Base-by-base conservation (phyloP, 768 basidiomycete species). In the Podaxis sp. region DNA sequence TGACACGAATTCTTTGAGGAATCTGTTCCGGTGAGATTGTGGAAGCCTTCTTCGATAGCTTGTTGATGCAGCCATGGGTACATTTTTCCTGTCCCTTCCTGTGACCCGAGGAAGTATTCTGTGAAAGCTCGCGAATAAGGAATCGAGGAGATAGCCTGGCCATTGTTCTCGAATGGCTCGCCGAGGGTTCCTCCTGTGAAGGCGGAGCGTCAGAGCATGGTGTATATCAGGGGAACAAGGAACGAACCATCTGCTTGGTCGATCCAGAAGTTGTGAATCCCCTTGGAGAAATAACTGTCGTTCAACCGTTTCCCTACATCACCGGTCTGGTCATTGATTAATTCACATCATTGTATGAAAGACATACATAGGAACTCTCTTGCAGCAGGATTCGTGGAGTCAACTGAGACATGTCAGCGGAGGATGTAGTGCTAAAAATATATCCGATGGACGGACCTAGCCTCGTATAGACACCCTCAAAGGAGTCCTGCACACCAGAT, bases 31-130 rank as follows among this genome's bases (percentile, higher is more conserved):
- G 73, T 75, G 2, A 75, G 67, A 57, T 75, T 75, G n/a, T 66
- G 65, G 51, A 74, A 67, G 9, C 72, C 71, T 62, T 75, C 74
- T 18, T 75, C 64, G 42, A 75, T 75, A 16, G 72, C 74, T 64
- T 74, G 72, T 57, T 75, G 72, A 46, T 75, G 74, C n/a, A 74
- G 61, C 72, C 72, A 75, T 1, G 74, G 73, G 54, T 75, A 75
- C 71, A 74, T 72, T 61, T 75, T 75, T 4, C 74, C 74, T 25
- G 68, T 53, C 10, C 64, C 69, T 62, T 75, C 74, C 63, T 75
- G 74, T 1, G 74, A 71, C 1, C 74, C 74, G 42, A 72, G 70
- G 57, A 73, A 73, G 61, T 75, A 75, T 55, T 74, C 72, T 3
- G 72, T 64, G 61, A 71, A 74, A n/a, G 73, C 59, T 5, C 74